Evolutionary conservation across 495 filamentous ascomycete genomes (phyloP), one percentile per base, ranked within the genome.

Genomic region (Mycothermus thermophilus): DNA sequence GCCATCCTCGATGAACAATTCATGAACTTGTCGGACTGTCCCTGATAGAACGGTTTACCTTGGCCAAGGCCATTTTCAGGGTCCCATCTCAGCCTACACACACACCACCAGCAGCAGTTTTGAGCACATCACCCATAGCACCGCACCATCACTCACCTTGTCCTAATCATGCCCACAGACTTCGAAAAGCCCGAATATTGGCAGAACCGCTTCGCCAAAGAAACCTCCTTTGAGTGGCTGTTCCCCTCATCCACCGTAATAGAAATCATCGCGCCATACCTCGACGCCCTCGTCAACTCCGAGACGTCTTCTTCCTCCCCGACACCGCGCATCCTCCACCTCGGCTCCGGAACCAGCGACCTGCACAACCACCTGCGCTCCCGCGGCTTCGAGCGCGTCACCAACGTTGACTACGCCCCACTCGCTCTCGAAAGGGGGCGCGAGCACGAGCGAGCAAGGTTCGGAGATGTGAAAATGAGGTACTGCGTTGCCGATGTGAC

Each of bases 291-390:
- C 32, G 12, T 31, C 3, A 33, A 30, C 1, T n/a, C n/a, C n/a
- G n/a, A n/a, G n/a, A n/a, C n/a, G n/a, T n/a, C n/a, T n/a, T n/a
- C n/a, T n/a, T n/a, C n/a, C n/a, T n/a, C n/a, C n/a, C n/a, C n/a
- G n/a, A 25, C 32, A n/a, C 20, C 23, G 17, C 17, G 19, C 14
- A 57, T 65, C 21, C 50, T 65, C 3, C 55, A 65, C 15, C 19
- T 63, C 3, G 61, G 61, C 22, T 52, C 44, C 6, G 61, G 61
- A 12, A 65, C 60, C 0, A 63, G 60, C 39, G 58, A 65, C 25
- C 27, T 65, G 20, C 60, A 63, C 13, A 52, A 43, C 26, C 47
- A 46, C 30, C 42, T 65, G 6, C 53, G 58, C 3, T 20, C 15
- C 4, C 30, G 26, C 8, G 54, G 55, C 3, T 58, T 54, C 27